Evolutionary conservation across 345 rosid genomes (phyloP).

Genomic region (Abelmoschus esculentus): DNA sequence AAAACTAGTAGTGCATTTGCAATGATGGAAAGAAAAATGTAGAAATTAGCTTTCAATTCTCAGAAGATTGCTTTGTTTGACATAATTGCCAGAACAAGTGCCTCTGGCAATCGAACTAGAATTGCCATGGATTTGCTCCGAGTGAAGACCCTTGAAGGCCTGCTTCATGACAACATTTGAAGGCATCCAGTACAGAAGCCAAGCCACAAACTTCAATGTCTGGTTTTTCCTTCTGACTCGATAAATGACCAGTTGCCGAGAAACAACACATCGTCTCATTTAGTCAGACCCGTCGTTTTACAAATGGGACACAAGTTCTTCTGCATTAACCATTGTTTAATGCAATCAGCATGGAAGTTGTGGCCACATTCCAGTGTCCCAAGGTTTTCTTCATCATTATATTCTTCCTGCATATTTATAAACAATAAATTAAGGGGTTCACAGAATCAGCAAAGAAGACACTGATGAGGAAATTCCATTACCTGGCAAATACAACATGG

Average conservation of each 20-base stretch:
- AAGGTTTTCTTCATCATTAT: background rate
- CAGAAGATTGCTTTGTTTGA: background rate
- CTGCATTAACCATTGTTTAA: background rate
- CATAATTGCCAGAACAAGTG: background rate
- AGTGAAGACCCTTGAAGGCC: background rate
- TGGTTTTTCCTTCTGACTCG: background rate
- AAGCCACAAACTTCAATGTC: background rate
- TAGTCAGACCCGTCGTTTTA: background rate
- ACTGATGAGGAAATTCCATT: background rate
- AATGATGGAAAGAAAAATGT: no score
- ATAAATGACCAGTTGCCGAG: background rate
- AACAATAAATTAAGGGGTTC: background rate
- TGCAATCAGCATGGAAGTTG: background rate
- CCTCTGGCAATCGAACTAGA: background rate
- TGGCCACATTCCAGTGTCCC: background rate
- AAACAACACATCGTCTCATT: background rate
- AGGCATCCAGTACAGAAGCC: background rate
- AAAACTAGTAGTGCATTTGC: slow-evolving; percentile 15
- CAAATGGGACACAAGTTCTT: background rate
- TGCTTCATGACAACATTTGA: slow-evolving; percentile 4
- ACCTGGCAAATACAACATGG: background rate
- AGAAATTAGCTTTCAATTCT: background rate
- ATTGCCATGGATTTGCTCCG: slow-evolving; percentile 1
- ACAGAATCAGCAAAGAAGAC: background rate
- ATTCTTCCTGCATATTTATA: background rate